A percentile compares a stretch with the other conserved stretches of the same genome.
Evolutionary conservation across 257 asterid species (phyloP).

Genomic region (Rubia yunnanensis): DNA sequence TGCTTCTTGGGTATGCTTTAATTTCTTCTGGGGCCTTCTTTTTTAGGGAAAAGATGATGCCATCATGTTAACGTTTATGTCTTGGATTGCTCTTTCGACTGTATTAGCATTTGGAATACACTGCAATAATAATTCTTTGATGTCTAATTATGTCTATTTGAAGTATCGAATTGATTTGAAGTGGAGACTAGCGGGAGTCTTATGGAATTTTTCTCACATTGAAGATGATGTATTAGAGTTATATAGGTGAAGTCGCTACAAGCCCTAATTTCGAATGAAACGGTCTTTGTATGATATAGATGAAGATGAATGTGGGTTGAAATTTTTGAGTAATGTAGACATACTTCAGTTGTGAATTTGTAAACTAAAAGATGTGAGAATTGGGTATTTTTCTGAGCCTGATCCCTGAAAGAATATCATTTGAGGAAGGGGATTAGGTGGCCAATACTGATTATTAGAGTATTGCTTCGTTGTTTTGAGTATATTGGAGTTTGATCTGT

Average conservation of each 20-base stretch:
- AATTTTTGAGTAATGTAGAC: not conserved
- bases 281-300: not conserved
- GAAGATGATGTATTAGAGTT: not conserved
- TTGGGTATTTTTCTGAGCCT: not conserved
- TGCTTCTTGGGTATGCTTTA: slow-evolving; percentile 46
- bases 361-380: not conserved
- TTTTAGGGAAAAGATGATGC: too few relatives aligned
- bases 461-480: not conserved
- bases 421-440: not conserved
- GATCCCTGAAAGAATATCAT: not conserved
- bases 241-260: not conserved
- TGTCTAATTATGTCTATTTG: not conserved
- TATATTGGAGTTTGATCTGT: not conserved
- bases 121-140: not conserved
- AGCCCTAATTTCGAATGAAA: not conserved
- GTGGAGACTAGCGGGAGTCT: not conserved
- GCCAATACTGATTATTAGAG: not conserved
- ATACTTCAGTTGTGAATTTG: not conserved
- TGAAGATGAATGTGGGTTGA: not conserved
- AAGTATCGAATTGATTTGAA: not conserved
- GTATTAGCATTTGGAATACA: not conserved
- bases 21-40: too few relatives aligned
- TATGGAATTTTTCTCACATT: not conserved
- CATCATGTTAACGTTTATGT: too few relatives aligned
- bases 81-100: not conserved